phyloP scores from a whole-genome alignment of 306 rosid species.

The Senna siamea region DNA sequence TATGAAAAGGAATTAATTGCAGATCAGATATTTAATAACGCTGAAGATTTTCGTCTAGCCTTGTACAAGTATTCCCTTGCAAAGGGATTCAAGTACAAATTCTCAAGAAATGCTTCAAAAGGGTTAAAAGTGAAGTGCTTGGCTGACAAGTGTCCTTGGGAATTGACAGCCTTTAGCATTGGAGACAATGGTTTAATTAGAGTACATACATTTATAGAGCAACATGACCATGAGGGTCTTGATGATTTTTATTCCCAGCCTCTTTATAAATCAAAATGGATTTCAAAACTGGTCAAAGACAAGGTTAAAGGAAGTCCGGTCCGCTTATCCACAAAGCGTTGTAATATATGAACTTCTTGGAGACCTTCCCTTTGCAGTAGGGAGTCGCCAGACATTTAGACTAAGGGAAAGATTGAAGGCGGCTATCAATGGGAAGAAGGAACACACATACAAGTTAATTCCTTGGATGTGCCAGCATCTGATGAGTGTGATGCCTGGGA shows the following conservation, averaged over 20 bases:
- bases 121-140: background rate
- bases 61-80: slow-evolving; percentile 21
- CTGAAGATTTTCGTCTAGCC: background rate
- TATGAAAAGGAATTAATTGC: background rate
- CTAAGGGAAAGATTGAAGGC: background rate
- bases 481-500: slow-evolving; percentile 18
- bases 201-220: slow-evolving; percentile 3
- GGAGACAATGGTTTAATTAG: background rate
- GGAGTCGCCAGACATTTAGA: background rate
- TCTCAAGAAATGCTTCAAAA: background rate
- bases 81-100: background rate
- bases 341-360: background rate
- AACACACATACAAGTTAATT: slow-evolving; percentile 6
- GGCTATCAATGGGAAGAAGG: slow-evolving; percentile 2
- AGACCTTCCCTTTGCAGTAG: background rate
- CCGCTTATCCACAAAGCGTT: background rate
- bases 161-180: background rate
- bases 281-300: background rate
- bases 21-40: background rate
- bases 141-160: slow-evolving; percentile 21
- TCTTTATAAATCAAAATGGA: background rate
- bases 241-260: background rate
- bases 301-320: slow-evolving; percentile 4
- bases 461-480: slow-evolving; percentile 21
- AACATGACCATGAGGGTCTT: slow-evolving; percentile 9